These are phyloP conservation scores for Aspergillus nomiae DNA, from an alignment of 2,329 filamentous ascomycete genomes.

Conservation along the genomic window DNA sequence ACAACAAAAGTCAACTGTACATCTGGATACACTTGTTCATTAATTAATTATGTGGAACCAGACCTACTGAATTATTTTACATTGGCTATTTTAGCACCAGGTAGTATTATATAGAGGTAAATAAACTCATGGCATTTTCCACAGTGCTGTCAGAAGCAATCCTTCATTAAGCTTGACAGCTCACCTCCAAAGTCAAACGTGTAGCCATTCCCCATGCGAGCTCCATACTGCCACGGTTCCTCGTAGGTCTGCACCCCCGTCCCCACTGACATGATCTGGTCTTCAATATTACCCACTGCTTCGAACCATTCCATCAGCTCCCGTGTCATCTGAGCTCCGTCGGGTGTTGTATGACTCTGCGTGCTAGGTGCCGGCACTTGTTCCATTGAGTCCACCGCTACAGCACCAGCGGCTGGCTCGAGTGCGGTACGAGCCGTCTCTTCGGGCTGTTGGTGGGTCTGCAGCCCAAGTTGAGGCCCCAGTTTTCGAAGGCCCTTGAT, in stretches of 20 bases:
- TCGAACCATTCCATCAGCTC: slow-evolving; percentile 65
- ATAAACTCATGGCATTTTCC: no score
- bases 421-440: not conserved
- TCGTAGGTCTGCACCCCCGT: slow-evolving; percentile 29
- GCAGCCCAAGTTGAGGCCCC: slow-evolving; percentile 60
- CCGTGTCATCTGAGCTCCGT: slow-evolving; percentile 59
- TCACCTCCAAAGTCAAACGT: slow-evolving; percentile 59
- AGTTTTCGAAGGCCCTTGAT: slow-evolving; percentile 63
- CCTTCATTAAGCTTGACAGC: slow-evolving; percentile 59
- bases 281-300: slow-evolving; percentile 58
- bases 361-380: slow-evolving; percentile 46
- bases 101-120: no score
- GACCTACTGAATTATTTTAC: no score
- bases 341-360: slow-evolving; percentile 41
- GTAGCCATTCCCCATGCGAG: slow-evolving; percentile 22
- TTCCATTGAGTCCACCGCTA: not conserved
- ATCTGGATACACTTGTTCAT: no score
- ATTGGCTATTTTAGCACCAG: no score
- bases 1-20: no score
- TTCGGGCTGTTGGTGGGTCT: slow-evolving; percentile 30
- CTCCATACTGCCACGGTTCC: slow-evolving; percentile 21
- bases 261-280: slow-evolving; percentile 36
- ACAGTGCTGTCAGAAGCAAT: slow-evolving; percentile 33
- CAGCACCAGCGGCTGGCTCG: not conserved
- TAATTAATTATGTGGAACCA: no score